phyloP scores from a whole-genome alignment of 176 grass and related monocot genomes.

The Avena sativa region DNA sequence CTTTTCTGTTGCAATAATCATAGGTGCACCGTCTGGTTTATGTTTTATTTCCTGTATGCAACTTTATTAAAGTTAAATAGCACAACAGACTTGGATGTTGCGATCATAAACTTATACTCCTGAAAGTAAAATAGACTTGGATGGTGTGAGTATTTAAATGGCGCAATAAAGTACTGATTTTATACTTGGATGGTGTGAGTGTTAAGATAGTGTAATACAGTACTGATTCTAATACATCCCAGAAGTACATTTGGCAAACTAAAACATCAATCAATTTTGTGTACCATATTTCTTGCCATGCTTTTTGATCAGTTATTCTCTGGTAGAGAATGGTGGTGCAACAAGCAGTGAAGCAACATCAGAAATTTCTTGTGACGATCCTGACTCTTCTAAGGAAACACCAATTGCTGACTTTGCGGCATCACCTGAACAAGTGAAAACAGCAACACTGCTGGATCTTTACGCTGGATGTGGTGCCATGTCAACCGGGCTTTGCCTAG shows the following conservation, averaged over 20 bases:
- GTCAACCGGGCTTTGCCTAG: slow-evolving; percentile 67
- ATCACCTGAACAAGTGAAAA: slow-evolving; percentile 33
- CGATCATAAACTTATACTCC: too few relatives aligned
- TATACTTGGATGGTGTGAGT: neutral
- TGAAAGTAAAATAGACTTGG: too few relatives aligned
- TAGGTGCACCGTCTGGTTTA: neutral
- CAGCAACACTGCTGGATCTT: slow-evolving; percentile 56
- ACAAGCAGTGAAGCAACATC: slow-evolving; percentile 44
- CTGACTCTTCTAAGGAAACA: slow-evolving; percentile 26
- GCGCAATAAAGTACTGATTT: too few relatives aligned
- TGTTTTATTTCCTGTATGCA: neutral
- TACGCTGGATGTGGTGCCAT: slow-evolving; percentile 79
- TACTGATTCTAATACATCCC: neutral
- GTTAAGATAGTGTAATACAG: neutral
- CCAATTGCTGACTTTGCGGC: neutral
- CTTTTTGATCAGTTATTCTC: neutral
- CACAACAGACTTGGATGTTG: too few relatives aligned
- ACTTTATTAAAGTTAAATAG: too few relatives aligned
- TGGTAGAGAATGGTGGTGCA: slow-evolving; percentile 33
- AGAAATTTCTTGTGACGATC: slow-evolving; percentile 51
- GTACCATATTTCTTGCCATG: neutral
- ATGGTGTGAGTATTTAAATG: too few relatives aligned
- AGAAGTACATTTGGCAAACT: neutral
- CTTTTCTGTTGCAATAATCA: neutral
- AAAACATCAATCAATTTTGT: slow-evolving; percentile 3